Evolutionary conservation across 225 moss, liverwort and hornwort genomes (phyloP), one percentile per base, ranked within the genome.

Genomic region (Pseudoscleropodium purum): DNA sequence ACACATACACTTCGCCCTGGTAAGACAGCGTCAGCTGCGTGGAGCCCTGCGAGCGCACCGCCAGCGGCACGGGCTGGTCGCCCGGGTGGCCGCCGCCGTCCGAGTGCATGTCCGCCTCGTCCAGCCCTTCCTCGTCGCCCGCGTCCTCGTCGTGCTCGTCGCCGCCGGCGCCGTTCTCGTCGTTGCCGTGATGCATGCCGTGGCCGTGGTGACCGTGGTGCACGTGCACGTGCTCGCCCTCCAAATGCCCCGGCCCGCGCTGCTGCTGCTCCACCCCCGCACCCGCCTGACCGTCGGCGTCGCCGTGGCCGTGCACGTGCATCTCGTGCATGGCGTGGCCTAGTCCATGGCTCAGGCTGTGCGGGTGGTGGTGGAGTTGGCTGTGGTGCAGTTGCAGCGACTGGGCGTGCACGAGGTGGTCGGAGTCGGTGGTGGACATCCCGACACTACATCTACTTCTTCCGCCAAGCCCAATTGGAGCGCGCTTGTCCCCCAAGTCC

Each of bases 1-100:
- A 98, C 64, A 98, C 98, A 83, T 98, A 98, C 62, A 97, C 98
- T 93, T 98, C 98, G 72, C 97, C 97, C 88, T 98, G 98, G 89
- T 98, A 98, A 70, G 98, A 97, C 52, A 98, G 82, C 31, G 98
- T 98, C 83, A 98, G 95, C 89, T 98, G 98, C 43, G 98, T 98
- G 87, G 95, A 95, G 45, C 96, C 95, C 89, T 96, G 98, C 62
- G 80, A 92, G 86, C 98, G 95, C 18, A 95, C 96, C 52, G 97
- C 93, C 79, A 97, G 85, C 82, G 96, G 88, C 65, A 90, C 89
- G 45, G 94, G 97, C 15, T 94, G 90, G 83, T 96, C 96, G 74
- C 96, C 93, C n/a, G 90, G 92, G 74, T 97, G 92, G 43, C 94
- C 97, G 49, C 96, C 96, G 75, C 98, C 97, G 78, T 98, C 98